A percentile compares a stretch with the other conserved stretches of the same genome.
Evolutionary conservation across 345 rosid genomes (phyloP).

Genomic region (Microcos paniculata): DNA sequence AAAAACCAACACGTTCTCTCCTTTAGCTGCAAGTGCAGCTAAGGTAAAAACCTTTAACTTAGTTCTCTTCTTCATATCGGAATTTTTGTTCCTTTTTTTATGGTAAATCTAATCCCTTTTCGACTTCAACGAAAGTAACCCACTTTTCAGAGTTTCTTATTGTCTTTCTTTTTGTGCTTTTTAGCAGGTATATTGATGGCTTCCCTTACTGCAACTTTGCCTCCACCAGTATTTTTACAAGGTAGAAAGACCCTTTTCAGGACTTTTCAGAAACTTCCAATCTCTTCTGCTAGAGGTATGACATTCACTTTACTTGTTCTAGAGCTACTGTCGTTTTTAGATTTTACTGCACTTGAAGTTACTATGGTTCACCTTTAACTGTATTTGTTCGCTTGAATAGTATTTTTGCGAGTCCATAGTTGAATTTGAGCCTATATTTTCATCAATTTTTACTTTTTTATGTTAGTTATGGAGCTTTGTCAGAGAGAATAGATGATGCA

Average conservation of each 20-base stretch:
- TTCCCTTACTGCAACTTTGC: slow-evolving; percentile 50
- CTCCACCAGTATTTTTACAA: slow-evolving; percentile 42
- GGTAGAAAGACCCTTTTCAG: slow-evolving; percentile 41
- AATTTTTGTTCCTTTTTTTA: neutral
- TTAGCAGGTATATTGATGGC: slow-evolving; percentile 45
- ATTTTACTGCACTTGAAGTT: neutral
- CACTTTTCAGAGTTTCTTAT: neutral
- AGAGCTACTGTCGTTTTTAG: neutral
- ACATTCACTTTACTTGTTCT: neutral
- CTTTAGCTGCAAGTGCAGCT: no score
- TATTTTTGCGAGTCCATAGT: neutral
- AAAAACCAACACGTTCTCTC: neutral
- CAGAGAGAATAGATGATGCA: neutral
- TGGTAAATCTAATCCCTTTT: neutral
- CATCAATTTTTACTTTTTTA: neutral
- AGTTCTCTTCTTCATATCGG: neutral
- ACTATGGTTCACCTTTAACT: neutral
- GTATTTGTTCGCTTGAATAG: neutral
- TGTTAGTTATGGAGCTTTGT: neutral
- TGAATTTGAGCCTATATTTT: slow-evolving; percentile 1
- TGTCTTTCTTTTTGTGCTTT: neutral
- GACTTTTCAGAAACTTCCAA: slow-evolving; percentile 36
- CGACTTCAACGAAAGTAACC: neutral
- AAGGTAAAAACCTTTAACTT: slow-evolving; percentile 4
- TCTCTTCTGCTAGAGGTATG: slow-evolving; percentile 44